Conservation (phyloP, 148 eudicot species). For the Camellia lanceoleosa region DNA sequence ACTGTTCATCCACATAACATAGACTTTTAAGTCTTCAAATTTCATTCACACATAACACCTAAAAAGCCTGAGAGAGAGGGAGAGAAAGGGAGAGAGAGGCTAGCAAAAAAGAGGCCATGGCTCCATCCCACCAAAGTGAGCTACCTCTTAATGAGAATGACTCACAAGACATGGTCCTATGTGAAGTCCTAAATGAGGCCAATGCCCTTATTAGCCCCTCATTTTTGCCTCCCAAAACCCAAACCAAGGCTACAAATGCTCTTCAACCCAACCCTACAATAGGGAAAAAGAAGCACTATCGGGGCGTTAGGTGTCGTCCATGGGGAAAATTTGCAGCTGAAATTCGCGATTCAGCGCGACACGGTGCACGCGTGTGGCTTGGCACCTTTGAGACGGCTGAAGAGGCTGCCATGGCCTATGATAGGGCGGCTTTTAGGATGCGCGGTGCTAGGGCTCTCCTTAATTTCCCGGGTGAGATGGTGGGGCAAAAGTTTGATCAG, state of each 20-base stretch:
- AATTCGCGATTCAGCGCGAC: slow-evolving; percentile 51
- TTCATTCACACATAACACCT: not conserved
- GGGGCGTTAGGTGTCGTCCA: slow-evolving; percentile 63
- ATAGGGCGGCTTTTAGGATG: slow-evolving; percentile 58
- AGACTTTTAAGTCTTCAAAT: not conserved
- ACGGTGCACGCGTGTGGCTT: slow-evolving; percentile 62
- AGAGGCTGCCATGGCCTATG: slow-evolving; percentile 73
- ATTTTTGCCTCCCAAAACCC: not conserved
- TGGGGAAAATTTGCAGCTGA: slow-evolving; percentile 78
- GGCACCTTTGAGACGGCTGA: slow-evolving; percentile 62
- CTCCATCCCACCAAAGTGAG: slow-evolving; percentile 22
- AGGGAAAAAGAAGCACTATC: slow-evolving; percentile 37
- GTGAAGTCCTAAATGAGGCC: slow-evolving; percentile 50
- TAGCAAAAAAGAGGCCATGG: not conserved
- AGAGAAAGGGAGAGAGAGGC: not conserved
- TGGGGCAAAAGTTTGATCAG: slow-evolving; percentile 1
- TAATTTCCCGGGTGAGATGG: slow-evolving; percentile 46
- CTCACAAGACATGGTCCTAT: slow-evolving; percentile 62
- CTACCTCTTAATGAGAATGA: slow-evolving; percentile 70
- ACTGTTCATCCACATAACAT: not conserved
- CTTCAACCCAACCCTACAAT: slow-evolving; percentile 11
- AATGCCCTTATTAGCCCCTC: slow-evolving; percentile 7
- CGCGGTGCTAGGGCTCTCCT: slow-evolving; percentile 64
- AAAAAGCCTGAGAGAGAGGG: not conserved
- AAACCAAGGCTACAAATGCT: not conserved